Base-by-base conservation (phyloP, 805 yeast species). In the Lipomyces starkeyi region DNA sequence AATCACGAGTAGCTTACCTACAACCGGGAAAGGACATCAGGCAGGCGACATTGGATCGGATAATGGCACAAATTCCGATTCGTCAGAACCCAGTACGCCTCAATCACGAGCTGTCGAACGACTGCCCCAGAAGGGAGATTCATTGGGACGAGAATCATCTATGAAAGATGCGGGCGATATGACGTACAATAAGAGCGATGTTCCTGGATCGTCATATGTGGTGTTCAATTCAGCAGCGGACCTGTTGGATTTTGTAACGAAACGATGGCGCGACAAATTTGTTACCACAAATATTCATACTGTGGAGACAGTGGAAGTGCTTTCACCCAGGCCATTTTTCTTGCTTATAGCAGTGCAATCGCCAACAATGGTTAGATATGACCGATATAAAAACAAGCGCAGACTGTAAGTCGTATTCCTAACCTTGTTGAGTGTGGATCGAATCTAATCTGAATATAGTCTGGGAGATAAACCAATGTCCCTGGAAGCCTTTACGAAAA, bases 311-410 rank as follows among this genome's bases (percentile, higher is more conserved):
- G 53, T 69, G 11, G 63, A 64, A 20, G 59, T 35, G 57, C 77
- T 90, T 4, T 80, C 84, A 43, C 87, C 88, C 69, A 80, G 97
- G 65, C 97, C 98, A 0, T 93, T 91, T 76, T 92, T 93, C 75
- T 83, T 92, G 29, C 97, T 92, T 76, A 73, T 93, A 2, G 84
- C 91, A 5, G 81, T 91, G 1, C 97, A 91, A 73, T 91, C 97
- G 0, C 91, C 97, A 1, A 73, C 87, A 14, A 75, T 75, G 13
- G 71, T 85, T 47, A 82, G 96, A 60, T 80, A 76, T 37, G 62
- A 60, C 22, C 62, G 77, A 9, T 61, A 64, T 14, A 40, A 25
- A n/a, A 4, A 17, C 8, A n/a, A 40, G 73, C 59, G 60, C 2
- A 69, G 2, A 25, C 17, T 43, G 54, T 27, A 20, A 20, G 37